Percentiles rank a stretch among this genome's conserved stretches.
phyloP scores from a whole-genome alignment of 1,139 yeast species.

The Insectozyma bohioensis region DNA sequence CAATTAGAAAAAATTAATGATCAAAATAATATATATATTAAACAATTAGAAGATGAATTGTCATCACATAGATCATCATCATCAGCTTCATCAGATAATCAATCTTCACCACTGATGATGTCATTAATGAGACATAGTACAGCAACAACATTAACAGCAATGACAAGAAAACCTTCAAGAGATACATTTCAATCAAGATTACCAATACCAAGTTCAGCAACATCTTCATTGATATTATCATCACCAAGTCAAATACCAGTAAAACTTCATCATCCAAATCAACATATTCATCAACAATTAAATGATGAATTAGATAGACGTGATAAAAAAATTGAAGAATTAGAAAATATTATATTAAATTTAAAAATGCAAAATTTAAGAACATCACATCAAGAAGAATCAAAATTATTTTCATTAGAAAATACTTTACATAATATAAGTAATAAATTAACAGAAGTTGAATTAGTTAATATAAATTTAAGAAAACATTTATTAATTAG shows the following conservation, averaged over 20 bases:
- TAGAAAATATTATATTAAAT: slow-evolving; percentile 37
- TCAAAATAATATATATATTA: slow-evolving; percentile 41
- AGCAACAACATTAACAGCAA: slow-evolving; percentile 3
- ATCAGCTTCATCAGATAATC: slow-evolving; percentile 1
- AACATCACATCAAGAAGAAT: slow-evolving; percentile 48
- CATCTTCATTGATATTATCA: slow-evolving; percentile 1
- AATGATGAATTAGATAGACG: slow-evolving; percentile 29
- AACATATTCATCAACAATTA: slow-evolving; percentile 1
- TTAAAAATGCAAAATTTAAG: slow-evolving; percentile 37
- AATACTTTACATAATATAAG: slow-evolving; percentile 37
- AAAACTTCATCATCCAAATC: slow-evolving; percentile 1
- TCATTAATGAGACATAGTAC: slow-evolving; percentile 6
- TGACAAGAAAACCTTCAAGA: slow-evolving; percentile 7
- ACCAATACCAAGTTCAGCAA: slow-evolving; percentile 7
- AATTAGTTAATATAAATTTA: slow-evolving; percentile 37
- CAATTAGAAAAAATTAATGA: slow-evolving; percentile 50
- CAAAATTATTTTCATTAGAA: slow-evolving; percentile 37
- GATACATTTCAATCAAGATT: slow-evolving; percentile 7
- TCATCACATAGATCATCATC: slow-evolving; percentile 4
- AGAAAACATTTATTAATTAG: slow-evolving; percentile 50
- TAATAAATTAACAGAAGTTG: slow-evolving; percentile 42
- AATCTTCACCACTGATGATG: slow-evolving; percentile 8
- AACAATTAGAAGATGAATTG: slow-evolving; percentile 50
- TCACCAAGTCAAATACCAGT: slow-evolving; percentile 2
- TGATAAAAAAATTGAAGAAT: slow-evolving; percentile 36